These are phyloP conservation scores for Hydnomerulius pinastri DNA, from an alignment of 768 basidiomycete species.

Conservation along the genomic window DNA sequence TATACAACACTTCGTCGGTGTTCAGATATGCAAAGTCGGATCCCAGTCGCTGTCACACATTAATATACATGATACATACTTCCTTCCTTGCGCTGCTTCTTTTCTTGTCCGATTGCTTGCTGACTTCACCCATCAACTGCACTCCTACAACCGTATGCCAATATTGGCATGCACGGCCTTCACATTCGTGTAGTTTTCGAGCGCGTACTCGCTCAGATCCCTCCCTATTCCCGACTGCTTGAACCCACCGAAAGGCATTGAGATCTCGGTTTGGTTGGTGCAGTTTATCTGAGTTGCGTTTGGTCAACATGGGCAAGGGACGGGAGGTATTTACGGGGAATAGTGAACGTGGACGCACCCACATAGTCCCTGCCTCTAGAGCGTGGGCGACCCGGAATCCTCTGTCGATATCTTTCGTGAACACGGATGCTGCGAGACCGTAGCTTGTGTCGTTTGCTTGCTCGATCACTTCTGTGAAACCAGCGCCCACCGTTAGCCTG, in stretches of 20 bases:
- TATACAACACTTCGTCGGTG: no score
- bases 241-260: conserved; percentile 70
- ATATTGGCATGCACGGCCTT: conserved; percentile 64
- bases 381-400: conserved; percentile 43
- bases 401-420: conserved; percentile 44
- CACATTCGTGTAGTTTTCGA: conserved; percentile 54
- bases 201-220: conserved; percentile 67
- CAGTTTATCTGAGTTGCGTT: conserved; percentile 41
- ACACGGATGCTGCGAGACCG: conserved; percentile 53
- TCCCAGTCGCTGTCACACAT: no score
- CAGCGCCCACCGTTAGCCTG: neutral
- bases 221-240: conserved; percentile 75
- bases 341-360: conserved; percentile 40
- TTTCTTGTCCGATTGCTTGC: neutral
- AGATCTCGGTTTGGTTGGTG: conserved; percentile 43
- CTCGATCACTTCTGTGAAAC: conserved; percentile 21
- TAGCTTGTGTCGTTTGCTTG: conserved; percentile 47
- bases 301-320: neutral
- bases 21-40: no score
- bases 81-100: no score
- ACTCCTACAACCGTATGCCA: conserved; percentile 17
- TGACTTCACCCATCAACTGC: no score
- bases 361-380: conserved; percentile 57
- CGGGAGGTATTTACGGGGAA: neutral
- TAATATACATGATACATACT: no score